Evolutionary conservation across 2,329 filamentous ascomycete genomes (phyloP).

Genomic region (Plectosphaerella sp.): DNA sequence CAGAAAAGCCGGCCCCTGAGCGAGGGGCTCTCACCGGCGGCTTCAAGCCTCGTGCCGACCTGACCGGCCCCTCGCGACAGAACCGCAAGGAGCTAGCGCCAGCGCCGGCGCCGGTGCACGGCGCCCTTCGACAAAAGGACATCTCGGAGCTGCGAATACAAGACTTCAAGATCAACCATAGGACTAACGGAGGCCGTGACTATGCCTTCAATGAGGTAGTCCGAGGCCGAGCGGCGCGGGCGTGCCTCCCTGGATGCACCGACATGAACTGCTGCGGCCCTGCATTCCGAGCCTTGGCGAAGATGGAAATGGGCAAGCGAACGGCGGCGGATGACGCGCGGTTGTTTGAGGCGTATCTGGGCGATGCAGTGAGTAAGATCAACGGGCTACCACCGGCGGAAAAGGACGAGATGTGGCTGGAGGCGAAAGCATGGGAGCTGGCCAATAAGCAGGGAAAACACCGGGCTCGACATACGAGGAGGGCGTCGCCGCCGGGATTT

Average conservation of each 20-base stretch:
- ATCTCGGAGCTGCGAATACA: slow-evolving; percentile 54
- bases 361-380: slow-evolving; percentile 54
- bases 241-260: slow-evolving; percentile 69
- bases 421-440: slow-evolving; percentile 69
- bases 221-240: slow-evolving; percentile 63
- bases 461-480: slow-evolving; percentile 66
- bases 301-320: slow-evolving; percentile 8
- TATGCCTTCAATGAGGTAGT: slow-evolving; percentile 74
- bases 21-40: too few species aligned
- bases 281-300: slow-evolving; percentile 63
- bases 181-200: slow-evolving; percentile 63
- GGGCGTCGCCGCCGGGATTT: slow-evolving; percentile 75
- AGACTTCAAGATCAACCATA: slow-evolving; percentile 81
- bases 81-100: slow-evolving; percentile 5
- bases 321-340: slow-evolving; percentile 38
- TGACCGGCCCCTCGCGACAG: not conserved
- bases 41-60: too few species aligned
- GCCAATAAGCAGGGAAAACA: slow-evolving; percentile 76
- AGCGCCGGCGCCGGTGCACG: slow-evolving; percentile 11
- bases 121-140: slow-evolving; percentile 51
- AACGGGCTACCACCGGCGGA: slow-evolving; percentile 55
- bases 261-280: slow-evolving; percentile 73
- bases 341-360: slow-evolving; percentile 53
- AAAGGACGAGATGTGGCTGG: slow-evolving; percentile 62
- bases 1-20: too few species aligned